A percentile compares a stretch with the other conserved stretches of the same genome.
Conservation (phyloP, 306 rosid genomes). For the Cucurbita ficifolia region DNA sequence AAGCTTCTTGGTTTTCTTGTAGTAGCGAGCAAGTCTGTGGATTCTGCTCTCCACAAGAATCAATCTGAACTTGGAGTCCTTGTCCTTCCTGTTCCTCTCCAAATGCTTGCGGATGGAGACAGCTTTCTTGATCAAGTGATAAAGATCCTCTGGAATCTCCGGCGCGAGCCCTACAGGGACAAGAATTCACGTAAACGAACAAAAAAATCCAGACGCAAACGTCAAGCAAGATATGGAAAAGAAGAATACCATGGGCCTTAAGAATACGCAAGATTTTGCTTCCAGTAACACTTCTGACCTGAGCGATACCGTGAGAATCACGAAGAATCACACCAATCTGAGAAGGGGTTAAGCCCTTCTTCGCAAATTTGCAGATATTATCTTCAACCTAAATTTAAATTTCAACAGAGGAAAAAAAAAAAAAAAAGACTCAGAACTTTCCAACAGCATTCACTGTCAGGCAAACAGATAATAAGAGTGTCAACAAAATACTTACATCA, state of each 20-base stretch:
- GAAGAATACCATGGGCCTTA: constrained; percentile 52
- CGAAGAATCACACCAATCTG: constrained; percentile 89
- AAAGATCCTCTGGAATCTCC: constrained; percentile 16
- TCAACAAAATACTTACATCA: constrained; percentile 28
- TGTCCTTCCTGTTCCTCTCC: constrained; percentile 20
- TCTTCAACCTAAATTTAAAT: constrained; percentile 39
- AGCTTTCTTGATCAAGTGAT: constrained; percentile 15
- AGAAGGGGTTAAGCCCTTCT: constrained; percentile 80
- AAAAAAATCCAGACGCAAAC: too few species aligned
- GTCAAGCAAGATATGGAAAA: too few species aligned
- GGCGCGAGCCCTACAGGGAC: constrained; percentile 6
- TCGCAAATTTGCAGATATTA: constrained; percentile 71
- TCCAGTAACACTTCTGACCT: constrained; percentile 55
- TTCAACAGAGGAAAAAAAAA: not conserved
- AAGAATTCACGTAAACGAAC: not conserved
- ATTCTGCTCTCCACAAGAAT: constrained; percentile 14
- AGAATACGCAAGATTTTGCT: constrained; percentile 61
- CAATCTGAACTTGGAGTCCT: constrained; percentile 14
- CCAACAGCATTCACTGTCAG: too few species aligned
- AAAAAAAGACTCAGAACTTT: not conserved
- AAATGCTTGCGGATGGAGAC: constrained; percentile 15
- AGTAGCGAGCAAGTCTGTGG: constrained; percentile 15
- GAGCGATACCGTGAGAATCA: constrained; percentile 71
- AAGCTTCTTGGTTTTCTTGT: constrained; percentile 16
- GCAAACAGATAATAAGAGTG: too few species aligned